phyloP scores from a whole-genome alignment of 129 eudicot genomes.

The sunflower (Helianthus annuus) region DNA sequence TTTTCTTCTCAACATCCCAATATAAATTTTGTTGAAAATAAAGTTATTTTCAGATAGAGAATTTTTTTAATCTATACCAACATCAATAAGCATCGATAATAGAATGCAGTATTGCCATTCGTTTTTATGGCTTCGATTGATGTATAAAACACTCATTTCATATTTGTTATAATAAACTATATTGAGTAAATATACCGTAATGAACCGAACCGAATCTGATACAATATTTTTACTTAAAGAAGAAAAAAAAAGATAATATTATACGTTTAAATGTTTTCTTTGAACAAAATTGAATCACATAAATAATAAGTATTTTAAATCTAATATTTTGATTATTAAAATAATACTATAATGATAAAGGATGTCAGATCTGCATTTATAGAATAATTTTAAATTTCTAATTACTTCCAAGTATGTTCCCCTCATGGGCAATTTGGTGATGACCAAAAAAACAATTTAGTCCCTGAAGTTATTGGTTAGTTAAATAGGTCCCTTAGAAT shows the following conservation, averaged over 20 bases:
- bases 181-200: no score
- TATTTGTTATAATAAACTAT: no score
- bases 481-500: conserved; percentile 13
- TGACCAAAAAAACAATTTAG: conserved; percentile 5
- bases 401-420: conserved; percentile 19
- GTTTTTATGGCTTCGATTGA: no score
- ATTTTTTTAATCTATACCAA: no score
- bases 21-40: no score
- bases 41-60: no score
- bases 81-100: no score
- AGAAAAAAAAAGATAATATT: background rate
- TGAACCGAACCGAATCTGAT: no score
- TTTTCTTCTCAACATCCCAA: no score
- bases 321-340: background rate
- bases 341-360: conserved; percentile 17
- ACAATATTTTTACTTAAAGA: background rate
- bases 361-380: conserved; percentile 29
- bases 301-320: no score
- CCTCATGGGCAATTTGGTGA: conserved; percentile 20
- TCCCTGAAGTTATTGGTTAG: conserved; percentile 1
- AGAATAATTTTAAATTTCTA: conserved; percentile 13
- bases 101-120: no score
- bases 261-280: background rate
- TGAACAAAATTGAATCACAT: background rate
- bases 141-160: no score